phyloP scores from a whole-genome alignment of 306 rosid genomes.

The Sindora glabra region DNA sequence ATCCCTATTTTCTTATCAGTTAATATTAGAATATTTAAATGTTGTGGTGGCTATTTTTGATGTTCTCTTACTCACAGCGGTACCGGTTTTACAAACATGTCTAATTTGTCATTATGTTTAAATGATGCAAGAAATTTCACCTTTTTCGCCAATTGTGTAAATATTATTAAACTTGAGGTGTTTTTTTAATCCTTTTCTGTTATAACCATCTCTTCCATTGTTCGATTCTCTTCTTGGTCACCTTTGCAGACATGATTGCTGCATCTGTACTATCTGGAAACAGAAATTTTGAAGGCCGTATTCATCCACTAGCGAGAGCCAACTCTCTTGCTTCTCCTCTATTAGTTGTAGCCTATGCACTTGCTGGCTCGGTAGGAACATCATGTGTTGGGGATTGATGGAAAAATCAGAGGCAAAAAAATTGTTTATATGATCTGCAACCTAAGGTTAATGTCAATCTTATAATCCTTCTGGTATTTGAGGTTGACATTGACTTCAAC shows the following conservation, averaged over 20 bases:
- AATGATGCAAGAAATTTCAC: no score
- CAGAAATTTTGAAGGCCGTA: slow-evolving; percentile 39
- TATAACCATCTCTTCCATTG: not conserved
- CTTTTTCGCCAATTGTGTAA: no score
- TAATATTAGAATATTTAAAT: no score
- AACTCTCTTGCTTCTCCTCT: slow-evolving; percentile 50
- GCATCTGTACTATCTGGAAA: slow-evolving; percentile 42
- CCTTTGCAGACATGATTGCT: slow-evolving; percentile 32
- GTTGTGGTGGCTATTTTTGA: no score
- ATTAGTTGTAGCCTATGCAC: slow-evolving; percentile 38
- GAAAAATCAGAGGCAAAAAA: no score
- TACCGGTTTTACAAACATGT: no score
- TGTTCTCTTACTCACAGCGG: no score
- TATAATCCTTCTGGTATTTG: not conserved
- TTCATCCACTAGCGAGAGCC: slow-evolving; percentile 37
- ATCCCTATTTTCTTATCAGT: no score
- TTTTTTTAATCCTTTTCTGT: not conserved
- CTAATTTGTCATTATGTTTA: no score
- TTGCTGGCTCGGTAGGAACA: slow-evolving; percentile 35
- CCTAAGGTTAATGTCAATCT: not conserved
- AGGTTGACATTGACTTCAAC: slow-evolving; percentile 42
- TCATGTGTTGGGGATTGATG: not conserved
- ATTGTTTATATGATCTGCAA: not conserved
- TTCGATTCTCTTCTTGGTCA: not conserved
- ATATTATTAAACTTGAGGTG: not conserved